Evolutionary conservation across 495 filamentous ascomycete species (phyloP), one percentile per base, ranked within the genome.

Genomic region (Thozetella sp.): DNA sequence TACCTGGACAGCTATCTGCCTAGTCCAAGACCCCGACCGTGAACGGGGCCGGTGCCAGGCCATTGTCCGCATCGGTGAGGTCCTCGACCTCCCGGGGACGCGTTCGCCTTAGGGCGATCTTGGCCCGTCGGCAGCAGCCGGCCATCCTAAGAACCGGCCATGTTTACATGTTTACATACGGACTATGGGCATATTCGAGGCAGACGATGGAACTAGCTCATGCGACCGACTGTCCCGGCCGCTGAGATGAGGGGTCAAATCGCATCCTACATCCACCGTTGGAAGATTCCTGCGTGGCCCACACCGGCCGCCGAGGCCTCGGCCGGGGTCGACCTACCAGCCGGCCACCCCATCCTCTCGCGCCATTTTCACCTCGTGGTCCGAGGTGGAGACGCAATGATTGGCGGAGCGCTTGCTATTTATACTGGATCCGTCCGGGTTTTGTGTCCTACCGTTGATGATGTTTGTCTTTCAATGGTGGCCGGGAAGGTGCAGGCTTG

Each of bases 371-470:
- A 48, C n/a, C 11, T 37, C 30, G 43, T 15, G n/a, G 43, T 15
- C 43, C 43, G 43, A n/a, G 10, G 43, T 48, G 43, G 43, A 20
- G 43, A 48, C 12, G 6, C n/a, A 48, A 15, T 48, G 10, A 48
- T 48, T 48, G 43, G 43, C n/a, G 10, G 4, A 48, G 43, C 43
- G 43, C 43, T 48, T 48, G 43, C 43, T 48, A 48, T 48, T 48
- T 13, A 10, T 48, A 48, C 20, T 48, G n/a, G n/a, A 11, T 48
- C 20, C n/a, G 43, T 4, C 43, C 10, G 43, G n/a, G 43, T 19
- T 19, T 48, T 20, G 4, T 20, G 43, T 11, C 43, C 43, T 48
- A n/a, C 43, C 43, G 43, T 48, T 48, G 11, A n/a, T n/a, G n/a
- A n/a, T n/a, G n/a, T n/a, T n/a, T n/a, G n/a, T n/a, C n/a, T n/a